Conservation (phyloP, 495 filamentous ascomycete species). For the Physcia stellaris region DNA sequence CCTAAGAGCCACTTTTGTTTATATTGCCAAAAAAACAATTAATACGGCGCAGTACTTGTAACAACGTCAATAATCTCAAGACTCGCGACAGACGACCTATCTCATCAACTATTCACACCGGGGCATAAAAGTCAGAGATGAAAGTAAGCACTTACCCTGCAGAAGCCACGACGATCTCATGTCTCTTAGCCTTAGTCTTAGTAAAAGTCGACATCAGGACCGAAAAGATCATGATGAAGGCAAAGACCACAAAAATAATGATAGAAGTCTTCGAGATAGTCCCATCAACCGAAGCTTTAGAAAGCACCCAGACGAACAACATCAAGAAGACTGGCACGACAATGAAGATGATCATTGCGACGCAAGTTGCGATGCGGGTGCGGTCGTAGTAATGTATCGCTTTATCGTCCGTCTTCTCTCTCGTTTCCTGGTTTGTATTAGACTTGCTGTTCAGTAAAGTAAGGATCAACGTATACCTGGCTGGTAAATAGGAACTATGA, state of each 20-base stretch:
- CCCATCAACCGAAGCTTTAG: slow-evolving; percentile 14
- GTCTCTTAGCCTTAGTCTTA: slow-evolving; percentile 24
- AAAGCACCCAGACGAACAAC: slow-evolving; percentile 26
- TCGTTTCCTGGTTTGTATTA: slow-evolving; percentile 15
- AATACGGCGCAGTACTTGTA: slow-evolving; percentile 18
- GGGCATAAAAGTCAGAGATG: too few relatives aligned
- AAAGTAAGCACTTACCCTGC: slow-evolving; percentile 23
- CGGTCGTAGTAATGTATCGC: slow-evolving; percentile 25
- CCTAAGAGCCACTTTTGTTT: too few relatives aligned
- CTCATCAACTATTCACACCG: too few relatives aligned
- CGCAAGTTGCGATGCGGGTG: slow-evolving; percentile 20
- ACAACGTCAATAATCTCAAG: background rate
- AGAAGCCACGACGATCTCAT: slow-evolving; percentile 29
- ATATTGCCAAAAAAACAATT: slow-evolving; percentile 19
- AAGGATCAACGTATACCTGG: too few relatives aligned
- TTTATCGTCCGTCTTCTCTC: slow-evolving; percentile 20
- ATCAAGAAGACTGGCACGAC: slow-evolving; percentile 25
- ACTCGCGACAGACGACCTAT: background rate
- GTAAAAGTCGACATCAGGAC: slow-evolving; percentile 23
- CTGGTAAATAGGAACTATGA: slow-evolving; percentile 6
- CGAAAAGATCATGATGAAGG: slow-evolving; percentile 24
- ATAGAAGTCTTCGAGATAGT: slow-evolving; percentile 6
- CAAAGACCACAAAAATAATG: slow-evolving; percentile 18
- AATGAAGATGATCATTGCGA: slow-evolving; percentile 22
- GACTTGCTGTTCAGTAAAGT: background rate